These are phyloP conservation scores for Ganoderma lingzhi DNA, from an alignment of 1,284 basidiomycete genomes.

Conservation along the genomic window DNA sequence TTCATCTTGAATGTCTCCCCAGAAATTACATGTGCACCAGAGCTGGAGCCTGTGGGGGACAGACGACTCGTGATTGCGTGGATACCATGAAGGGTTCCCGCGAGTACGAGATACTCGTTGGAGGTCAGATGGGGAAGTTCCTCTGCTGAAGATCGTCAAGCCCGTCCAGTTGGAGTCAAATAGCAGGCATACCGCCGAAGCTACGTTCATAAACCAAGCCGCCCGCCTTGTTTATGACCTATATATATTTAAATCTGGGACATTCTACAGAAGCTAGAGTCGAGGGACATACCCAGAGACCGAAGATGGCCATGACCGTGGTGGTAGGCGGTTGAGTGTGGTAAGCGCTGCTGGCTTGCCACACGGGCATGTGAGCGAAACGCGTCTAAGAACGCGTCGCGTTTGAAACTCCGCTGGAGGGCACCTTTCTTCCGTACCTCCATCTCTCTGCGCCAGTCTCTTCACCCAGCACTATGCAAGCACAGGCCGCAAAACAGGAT, in stretches of 20 bases:
- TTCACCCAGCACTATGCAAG: conserved; percentile 41
- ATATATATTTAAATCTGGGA: background rate
- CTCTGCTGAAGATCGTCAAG: conserved; percentile 56
- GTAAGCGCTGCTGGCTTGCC: conserved; percentile 10
- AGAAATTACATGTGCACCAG: conserved; percentile 93
- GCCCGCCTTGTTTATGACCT: conserved; percentile 99
- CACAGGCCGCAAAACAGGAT: conserved; percentile 38
- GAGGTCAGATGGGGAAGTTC: conserved; percentile 88
- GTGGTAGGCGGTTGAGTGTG: background rate
- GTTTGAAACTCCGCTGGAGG: conserved; percentile 33
- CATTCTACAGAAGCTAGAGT: background rate
- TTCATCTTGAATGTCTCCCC: conserved; percentile 94
- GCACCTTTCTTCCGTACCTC: background rate
- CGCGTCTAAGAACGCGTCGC: conserved; percentile 34
- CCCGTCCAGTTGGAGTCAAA: conserved; percentile 12
- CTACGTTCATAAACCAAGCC: conserved; percentile 95
- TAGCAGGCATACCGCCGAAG: conserved; percentile 73
- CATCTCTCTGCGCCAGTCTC: conserved; percentile 13
- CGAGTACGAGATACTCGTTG: conserved; percentile 98
- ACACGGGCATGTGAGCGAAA: conserved; percentile 33
- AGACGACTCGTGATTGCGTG: conserved; percentile 97
- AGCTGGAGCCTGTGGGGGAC: conserved; percentile 83
- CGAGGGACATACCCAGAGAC: conserved; percentile 75
- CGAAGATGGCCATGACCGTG: conserved; percentile 70
- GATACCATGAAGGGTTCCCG: conserved; percentile 97